These are phyloP conservation scores for Ceratobasidium papillatum DNA, from an alignment of 1,284 basidiomycete species.

Conservation along the genomic window DNA sequence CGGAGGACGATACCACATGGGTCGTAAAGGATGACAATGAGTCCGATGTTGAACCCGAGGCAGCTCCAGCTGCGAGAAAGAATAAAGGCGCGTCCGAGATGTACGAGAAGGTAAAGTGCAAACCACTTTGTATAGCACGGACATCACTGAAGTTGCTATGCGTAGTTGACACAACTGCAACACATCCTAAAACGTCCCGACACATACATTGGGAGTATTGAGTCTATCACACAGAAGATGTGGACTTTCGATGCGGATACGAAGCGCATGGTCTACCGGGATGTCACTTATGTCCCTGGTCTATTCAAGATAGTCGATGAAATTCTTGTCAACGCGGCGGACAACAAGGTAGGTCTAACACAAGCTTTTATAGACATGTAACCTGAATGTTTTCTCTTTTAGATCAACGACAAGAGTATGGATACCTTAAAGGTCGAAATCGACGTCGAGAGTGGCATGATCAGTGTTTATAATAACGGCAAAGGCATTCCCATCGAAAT, in stretches of 20 bases:
- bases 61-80: conserved; percentile 51
- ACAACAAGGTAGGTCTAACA: conserved; percentile 83
- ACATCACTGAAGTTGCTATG: conserved; percentile 35
- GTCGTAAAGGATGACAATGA: conserved; percentile 54
- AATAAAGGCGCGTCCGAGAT: conserved; percentile 92
- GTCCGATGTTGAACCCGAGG: conserved; percentile 51
- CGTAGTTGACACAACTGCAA: conserved; percentile 92
- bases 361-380: neutral
- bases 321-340: conserved; percentile 98
- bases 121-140: conserved; percentile 9
- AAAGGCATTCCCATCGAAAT: conserved; percentile 97
- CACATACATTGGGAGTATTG: conserved; percentile 96
- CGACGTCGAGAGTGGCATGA: conserved; percentile 83
- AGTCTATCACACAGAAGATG: conserved; percentile 83
- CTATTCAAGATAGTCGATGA: conserved; percentile 99
- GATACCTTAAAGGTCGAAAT: conserved; percentile 89
- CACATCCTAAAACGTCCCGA: conserved; percentile 97
- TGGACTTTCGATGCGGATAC: conserved; percentile 88
- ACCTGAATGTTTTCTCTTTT: conserved; percentile 10
- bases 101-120: conserved; percentile 82
- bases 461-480: conserved; percentile 97
- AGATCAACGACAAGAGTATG: conserved; percentile 93
- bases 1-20: conserved; percentile 58
- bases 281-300: conserved; percentile 94
- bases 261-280: conserved; percentile 80